Evolutionary conservation across 371 early-diverging fungal genomes (phyloP).

Genomic region (Rhizopus stolonifer): DNA sequence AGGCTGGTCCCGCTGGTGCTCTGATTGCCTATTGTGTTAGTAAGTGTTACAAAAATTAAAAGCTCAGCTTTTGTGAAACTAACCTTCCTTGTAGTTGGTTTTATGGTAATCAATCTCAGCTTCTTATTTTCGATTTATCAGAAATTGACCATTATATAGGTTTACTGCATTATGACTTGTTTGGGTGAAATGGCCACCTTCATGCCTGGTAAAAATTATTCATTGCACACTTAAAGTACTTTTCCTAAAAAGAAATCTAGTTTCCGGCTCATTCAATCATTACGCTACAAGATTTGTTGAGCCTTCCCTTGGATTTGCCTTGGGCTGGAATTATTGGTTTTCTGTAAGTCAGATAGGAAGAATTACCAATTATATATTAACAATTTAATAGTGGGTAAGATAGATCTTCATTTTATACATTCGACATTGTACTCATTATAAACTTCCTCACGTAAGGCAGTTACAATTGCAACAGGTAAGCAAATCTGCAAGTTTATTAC

Average conservation of each 20-base stretch:
- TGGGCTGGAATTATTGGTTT: constrained; percentile 64
- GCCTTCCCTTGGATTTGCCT: constrained; percentile 77
- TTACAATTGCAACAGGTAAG: constrained; percentile 39
- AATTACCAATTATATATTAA: background rate
- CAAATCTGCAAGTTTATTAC: background rate
- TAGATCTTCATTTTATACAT: background rate
- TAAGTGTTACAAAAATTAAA: constrained; percentile 33
- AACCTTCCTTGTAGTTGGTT: constrained; percentile 30
- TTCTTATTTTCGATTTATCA: background rate
- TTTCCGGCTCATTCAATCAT: constrained; percentile 83
- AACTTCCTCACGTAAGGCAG: constrained; percentile 18
- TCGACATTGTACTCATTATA: background rate
- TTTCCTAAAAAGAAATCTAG: constrained; percentile 15
- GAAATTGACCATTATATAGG: constrained; percentile 39
- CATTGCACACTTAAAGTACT: too few species aligned
- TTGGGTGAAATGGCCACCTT: constrained; percentile 87
- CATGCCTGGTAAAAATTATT: constrained; percentile 37
- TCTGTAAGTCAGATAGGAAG: constrained; percentile 29
- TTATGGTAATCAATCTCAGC: constrained; percentile 34
- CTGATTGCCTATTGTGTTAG: constrained; percentile 70
- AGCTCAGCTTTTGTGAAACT: constrained; percentile 2
- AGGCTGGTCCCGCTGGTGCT: constrained; percentile 72
- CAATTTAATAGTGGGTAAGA: constrained; percentile 35
- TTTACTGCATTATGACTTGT: constrained; percentile 78
- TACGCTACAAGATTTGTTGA: constrained; percentile 84